These are phyloP conservation scores for Colletotrichum siamense DNA, from an alignment of 2,329 filamentous ascomycete species.

Conservation along the genomic window DNA sequence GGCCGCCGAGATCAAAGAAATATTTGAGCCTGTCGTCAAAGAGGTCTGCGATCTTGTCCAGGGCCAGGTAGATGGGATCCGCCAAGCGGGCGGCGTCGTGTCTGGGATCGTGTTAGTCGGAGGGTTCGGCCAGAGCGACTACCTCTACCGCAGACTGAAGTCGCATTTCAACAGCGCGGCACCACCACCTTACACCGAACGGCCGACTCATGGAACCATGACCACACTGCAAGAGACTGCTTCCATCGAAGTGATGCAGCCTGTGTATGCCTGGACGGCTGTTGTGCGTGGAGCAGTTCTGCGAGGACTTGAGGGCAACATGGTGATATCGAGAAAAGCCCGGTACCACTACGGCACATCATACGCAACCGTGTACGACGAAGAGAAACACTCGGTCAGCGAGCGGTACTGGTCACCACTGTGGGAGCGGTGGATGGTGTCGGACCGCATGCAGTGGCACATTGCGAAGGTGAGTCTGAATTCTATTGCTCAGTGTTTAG, in stretches of 20 bases:
- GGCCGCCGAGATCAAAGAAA: slow-evolving; percentile 71
- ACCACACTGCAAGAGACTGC: slow-evolving; percentile 52
- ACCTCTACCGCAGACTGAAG: slow-evolving; percentile 75
- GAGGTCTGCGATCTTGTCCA: slow-evolving; percentile 72
- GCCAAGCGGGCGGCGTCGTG: slow-evolving; percentile 65
- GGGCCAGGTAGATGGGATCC: slow-evolving; percentile 69
- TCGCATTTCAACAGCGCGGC: slow-evolving; percentile 67
- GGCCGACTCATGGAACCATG: slow-evolving; percentile 68
- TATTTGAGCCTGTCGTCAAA: slow-evolving; percentile 78
- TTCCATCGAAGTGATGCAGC: slow-evolving; percentile 81
- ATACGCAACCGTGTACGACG: slow-evolving; percentile 82
- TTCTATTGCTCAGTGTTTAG: neutral
- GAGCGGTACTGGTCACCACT: slow-evolving; percentile 82
- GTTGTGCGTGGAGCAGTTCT: slow-evolving; percentile 80
- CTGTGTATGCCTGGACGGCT: slow-evolving; percentile 81
- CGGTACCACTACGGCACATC: slow-evolving; percentile 82
- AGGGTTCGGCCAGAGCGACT: slow-evolving; percentile 81
- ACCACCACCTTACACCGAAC: slow-evolving; percentile 70
- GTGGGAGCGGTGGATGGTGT: slow-evolving; percentile 86
- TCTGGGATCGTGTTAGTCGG: slow-evolving; percentile 82
- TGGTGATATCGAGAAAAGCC: slow-evolving; percentile 77
- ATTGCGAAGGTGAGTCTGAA: slow-evolving; percentile 70
- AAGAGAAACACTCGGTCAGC: slow-evolving; percentile 72
- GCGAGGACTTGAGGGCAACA: slow-evolving; percentile 76
- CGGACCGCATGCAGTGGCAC: slow-evolving; percentile 85